A percentile compares a stretch with the other conserved stretches of the same genome.
Conservation (phyloP, 768 basidiomycete genomes). For the Sistotremastrum niveocremeum region DNA sequence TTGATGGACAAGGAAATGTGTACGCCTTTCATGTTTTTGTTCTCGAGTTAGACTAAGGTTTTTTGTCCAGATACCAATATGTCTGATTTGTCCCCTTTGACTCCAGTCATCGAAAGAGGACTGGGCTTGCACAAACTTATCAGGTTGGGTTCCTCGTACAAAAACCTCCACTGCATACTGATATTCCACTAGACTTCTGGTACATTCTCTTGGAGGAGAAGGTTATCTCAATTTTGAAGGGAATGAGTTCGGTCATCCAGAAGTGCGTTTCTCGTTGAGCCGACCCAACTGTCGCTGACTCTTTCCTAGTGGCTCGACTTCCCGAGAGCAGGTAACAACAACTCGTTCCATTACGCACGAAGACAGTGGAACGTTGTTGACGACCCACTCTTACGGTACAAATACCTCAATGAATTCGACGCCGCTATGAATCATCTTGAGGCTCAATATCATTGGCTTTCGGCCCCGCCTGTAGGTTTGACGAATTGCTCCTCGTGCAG, state of each 20-base stretch:
- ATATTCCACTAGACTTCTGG: constrained; percentile 48
- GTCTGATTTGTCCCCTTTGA: constrained; percentile 76
- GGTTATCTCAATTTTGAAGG: constrained; percentile 97
- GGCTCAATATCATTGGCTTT: constrained; percentile 72
- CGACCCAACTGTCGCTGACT: neutral
- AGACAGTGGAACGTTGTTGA: constrained; percentile 95
- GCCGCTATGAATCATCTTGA: constrained; percentile 81
- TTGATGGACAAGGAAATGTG: constrained; percentile 99
- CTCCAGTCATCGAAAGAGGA: constrained; percentile 77
- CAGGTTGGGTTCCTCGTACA: constrained; percentile 35
- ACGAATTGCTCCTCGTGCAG: constrained; percentile 3
- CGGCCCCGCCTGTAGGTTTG: constrained; percentile 53
- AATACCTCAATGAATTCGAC: constrained; percentile 89
- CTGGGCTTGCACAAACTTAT: constrained; percentile 96
- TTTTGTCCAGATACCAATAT: constrained; percentile 67
- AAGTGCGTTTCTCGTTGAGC: constrained; percentile 33
- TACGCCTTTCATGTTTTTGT: constrained; percentile 24
- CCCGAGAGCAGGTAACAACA: constrained; percentile 88
- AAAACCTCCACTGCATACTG: neutral
- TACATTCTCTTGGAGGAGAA: constrained; percentile 89
- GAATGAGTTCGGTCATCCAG: constrained; percentile 97
- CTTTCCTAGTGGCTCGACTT: constrained; percentile 92
- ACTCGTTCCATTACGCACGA: constrained; percentile 94
- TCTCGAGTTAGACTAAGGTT: neutral
- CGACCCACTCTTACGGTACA: constrained; percentile 77